phyloP scores from a whole-genome alignment of 805 yeast species.

The Metschnikowia gruessii region DNA sequence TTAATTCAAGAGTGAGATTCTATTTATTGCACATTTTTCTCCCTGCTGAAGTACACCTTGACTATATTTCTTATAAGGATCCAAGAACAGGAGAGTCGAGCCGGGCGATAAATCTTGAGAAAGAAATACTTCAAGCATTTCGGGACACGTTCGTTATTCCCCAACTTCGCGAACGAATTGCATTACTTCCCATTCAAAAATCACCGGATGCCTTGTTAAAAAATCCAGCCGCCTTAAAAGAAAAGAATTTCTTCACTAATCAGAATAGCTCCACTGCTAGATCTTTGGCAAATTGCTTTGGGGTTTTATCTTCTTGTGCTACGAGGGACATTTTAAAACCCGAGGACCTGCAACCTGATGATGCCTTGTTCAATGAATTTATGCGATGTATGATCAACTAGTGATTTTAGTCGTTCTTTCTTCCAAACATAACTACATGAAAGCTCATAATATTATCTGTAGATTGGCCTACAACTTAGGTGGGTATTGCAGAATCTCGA shows the following conservation, averaged over 20 bases:
- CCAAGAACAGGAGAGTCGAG: background rate
- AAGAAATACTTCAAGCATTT: slow-evolving; percentile 6
- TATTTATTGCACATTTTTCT: slow-evolving; percentile 10
- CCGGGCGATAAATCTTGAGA: slow-evolving; percentile 8
- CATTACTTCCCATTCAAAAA: background rate
- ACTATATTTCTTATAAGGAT: slow-evolving; percentile 3
- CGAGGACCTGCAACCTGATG: slow-evolving; percentile 12
- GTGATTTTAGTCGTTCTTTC: background rate
- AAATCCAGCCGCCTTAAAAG: background rate
- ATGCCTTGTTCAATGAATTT: slow-evolving; percentile 6
- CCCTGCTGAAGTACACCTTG: slow-evolving; percentile 11
- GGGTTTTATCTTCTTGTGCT: slow-evolving; percentile 9
- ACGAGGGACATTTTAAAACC: background rate
- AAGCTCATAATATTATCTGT: too few species aligned
- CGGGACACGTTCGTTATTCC: background rate
- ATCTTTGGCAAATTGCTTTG: slow-evolving; percentile 9
- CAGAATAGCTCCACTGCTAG: slow-evolving; percentile 1
- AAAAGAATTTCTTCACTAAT: slow-evolving; percentile 4
- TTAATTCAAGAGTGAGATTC: slow-evolving; percentile 13
- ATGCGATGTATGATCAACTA: slow-evolving; percentile 2
- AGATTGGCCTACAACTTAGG: too few species aligned
- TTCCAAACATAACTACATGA: too few species aligned
- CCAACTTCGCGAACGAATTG: background rate
- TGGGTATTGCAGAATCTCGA: too few species aligned
- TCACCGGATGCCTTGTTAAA: background rate